Base-by-base conservation (phyloP, 192 early-diverging fungal species). In the Coemansia sp. region DNA sequence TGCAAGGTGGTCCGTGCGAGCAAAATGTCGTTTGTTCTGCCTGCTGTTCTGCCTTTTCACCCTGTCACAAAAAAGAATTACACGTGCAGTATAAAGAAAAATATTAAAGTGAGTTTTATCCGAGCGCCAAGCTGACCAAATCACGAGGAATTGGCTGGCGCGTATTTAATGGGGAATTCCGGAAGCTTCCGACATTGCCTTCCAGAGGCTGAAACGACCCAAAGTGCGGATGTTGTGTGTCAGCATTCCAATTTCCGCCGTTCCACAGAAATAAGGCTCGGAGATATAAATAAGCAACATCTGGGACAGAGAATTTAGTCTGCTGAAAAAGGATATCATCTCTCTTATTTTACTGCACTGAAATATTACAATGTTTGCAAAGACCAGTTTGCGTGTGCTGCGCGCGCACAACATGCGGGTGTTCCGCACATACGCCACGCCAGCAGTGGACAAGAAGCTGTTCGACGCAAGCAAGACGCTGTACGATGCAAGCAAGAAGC, bases 371-470 rank as follows among this genome's bases (percentile, higher is more conserved):
- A 49, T 49, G 48, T 8, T 49, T 19, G 7, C 48, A n/a, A 49
- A 21, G 19, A 19, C 19, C 12, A 19, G 55, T 8, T 17, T 57
- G 55, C 55, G 29, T 21, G 25, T 57, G 15, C 17, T 37, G 32
- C 55, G 48, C 19, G 23, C 12, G 4, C 12, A 25, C 52, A n/a
- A 37, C 47, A 51, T 22, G 17, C 48, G 8, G 19, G 7, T 19
- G 15, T 19, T 49, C 19, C 17, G 48, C 48, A 9, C 25, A 35
- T 38, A n/a, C 57, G 37, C 57, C 3, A 32, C 57, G 1, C 14
- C 57, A 25, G 17, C 15, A 17, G 10, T n/a, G 19, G 69, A 76
- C 38, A 75, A 82, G 60, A 79, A 68, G 23, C 59, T 83, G 37
- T 7, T 32, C 32, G 32, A 32, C 32, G 32, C 32, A 32, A 32